Evolutionary conservation across 2,329 filamentous ascomycete genomes (phyloP), one percentile per base, ranked within the genome.

Genomic region (Apiospora kogelbergensis): DNA sequence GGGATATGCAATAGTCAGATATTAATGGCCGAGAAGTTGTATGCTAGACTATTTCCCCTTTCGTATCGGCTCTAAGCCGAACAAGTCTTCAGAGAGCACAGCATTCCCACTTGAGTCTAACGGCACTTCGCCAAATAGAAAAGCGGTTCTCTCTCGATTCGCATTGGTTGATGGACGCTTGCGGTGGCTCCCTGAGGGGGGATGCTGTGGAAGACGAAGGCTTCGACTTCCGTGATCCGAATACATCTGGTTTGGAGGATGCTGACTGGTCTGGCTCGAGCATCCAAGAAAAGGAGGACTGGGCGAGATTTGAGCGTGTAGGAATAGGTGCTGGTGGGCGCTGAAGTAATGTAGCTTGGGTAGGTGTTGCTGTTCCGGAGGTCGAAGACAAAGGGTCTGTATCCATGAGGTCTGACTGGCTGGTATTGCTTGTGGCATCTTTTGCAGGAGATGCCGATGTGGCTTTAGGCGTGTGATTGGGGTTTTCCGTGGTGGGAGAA

Each of bases 241-340:
- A 65, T 7, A 65, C 44, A n/a, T 65, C 46, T 13, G 44, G 44
- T 57, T 53, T 22, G 7, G 72, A 72, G 10, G 74, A 48, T 70
- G 73, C 13, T 64, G 81, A 78, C 67, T 82, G 76, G 72, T 87
- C 85, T 3, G 86, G 86, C 72, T 90, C 89, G 2, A 94, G 83
- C 91, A 94, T 94, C 90, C 91, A 94, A 1, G 91, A 90, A 78
- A 93, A 94, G 4, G 90, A 91, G 9, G 92, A 93, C 72, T 93
- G 91, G 1, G 91, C 90, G 42, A 94, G 84, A 0, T 86, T 88
- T 3, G 91, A 91, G 26, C 90, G 85, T 24, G 88, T 88, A 0
- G 88, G 88, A 20, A 89, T 85, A 1, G 86, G 80, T 60, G 78
- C 80, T 4, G 74, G 72, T 15, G 80, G 77, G 13, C 79, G 72